These are phyloP conservation scores for Zygoascus flipseniorum DNA, from an alignment of 805 yeast genomes.

Conservation along the genomic window DNA sequence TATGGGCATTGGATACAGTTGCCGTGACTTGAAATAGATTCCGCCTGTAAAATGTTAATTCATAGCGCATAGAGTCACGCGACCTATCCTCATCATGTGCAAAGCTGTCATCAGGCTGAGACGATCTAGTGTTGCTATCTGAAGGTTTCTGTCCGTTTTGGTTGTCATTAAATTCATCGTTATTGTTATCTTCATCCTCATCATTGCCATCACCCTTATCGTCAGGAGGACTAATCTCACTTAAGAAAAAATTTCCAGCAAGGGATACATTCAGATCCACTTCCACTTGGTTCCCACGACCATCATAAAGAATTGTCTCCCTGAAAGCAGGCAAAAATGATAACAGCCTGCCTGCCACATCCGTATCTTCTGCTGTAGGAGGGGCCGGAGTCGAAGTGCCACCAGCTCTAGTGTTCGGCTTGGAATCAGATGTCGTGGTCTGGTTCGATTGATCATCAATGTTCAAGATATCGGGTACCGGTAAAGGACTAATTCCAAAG, in stretches of 20 bases:
- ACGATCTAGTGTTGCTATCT: not conserved
- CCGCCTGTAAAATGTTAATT: conserved; percentile 22
- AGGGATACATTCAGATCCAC: conserved; percentile 13
- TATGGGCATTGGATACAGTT: conserved; percentile 19
- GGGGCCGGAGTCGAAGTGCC: not conserved
- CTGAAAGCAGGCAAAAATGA: conserved; percentile 14
- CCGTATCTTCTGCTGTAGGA: not conserved
- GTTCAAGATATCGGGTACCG: not conserved
- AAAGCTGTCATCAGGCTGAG: not conserved
- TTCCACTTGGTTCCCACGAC: conserved; percentile 14
- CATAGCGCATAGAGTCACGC: conserved; percentile 12
- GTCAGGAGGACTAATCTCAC: conserved; percentile 8
- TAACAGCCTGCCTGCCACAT: conserved; percentile 4
- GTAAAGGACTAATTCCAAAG: not conserved
- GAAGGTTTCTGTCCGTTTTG: not conserved
- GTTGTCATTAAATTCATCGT: conserved; percentile 2
- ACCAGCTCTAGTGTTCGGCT: not conserved
- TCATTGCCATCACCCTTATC: not conserved
- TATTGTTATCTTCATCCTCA: not conserved
- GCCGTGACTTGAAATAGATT: conserved; percentile 22
- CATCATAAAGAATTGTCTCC: conserved; percentile 16
- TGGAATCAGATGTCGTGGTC: not conserved
- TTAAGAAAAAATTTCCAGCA: conserved; percentile 18
- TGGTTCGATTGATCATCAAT: not conserved
- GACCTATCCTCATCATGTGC: not conserved